Conservation (phyloP, 495 filamentous ascomycete genomes). For the Ramalina intermedia region DNA sequence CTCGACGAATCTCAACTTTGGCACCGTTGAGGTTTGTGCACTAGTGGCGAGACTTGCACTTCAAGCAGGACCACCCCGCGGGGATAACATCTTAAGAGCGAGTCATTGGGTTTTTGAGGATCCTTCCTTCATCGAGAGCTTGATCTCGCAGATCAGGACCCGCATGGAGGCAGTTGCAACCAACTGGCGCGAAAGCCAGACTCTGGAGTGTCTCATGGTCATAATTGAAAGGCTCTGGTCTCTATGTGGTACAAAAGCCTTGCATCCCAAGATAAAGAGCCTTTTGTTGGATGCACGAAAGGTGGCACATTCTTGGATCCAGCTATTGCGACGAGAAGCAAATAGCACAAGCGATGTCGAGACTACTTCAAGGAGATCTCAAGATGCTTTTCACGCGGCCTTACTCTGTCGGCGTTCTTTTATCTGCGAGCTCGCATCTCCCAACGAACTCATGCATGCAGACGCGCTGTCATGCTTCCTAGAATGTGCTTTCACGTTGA, state of each 20-base stretch:
- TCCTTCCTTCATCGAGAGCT: conserved; percentile 24
- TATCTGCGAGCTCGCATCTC: conserved; percentile 4
- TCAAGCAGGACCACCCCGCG: conserved; percentile 30
- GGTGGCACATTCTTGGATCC: conserved; percentile 29
- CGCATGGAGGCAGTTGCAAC: conserved; percentile 25
- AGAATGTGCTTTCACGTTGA: conserved; percentile 10
- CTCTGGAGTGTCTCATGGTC: conserved; percentile 2
- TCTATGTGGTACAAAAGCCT: neutral
- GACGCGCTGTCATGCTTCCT: conserved; percentile 6
- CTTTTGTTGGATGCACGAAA: conserved; percentile 13
- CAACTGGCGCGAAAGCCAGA: conserved; percentile 37
- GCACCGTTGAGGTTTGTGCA: conserved; percentile 26
- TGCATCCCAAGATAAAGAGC: no score
- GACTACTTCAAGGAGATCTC: conserved; percentile 20
- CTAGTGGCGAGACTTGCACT: conserved; percentile 26
- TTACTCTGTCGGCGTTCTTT: conserved; percentile 38
- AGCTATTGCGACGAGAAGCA: conserved; percentile 28
- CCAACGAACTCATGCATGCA: neutral
- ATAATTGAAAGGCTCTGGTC: conserved; percentile 3
- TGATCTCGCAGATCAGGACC: conserved; percentile 27
- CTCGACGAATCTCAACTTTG: conserved; percentile 39
- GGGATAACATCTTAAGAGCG: conserved; percentile 20
- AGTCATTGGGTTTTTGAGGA: conserved; percentile 34
- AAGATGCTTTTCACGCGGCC: conserved; percentile 32
- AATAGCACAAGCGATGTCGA: conserved; percentile 25